Percentiles rank a stretch among this genome's conserved stretches.
Conservation (phyloP, 805 yeast species). For the Zygosaccharomyces gambellarensis region DNA sequence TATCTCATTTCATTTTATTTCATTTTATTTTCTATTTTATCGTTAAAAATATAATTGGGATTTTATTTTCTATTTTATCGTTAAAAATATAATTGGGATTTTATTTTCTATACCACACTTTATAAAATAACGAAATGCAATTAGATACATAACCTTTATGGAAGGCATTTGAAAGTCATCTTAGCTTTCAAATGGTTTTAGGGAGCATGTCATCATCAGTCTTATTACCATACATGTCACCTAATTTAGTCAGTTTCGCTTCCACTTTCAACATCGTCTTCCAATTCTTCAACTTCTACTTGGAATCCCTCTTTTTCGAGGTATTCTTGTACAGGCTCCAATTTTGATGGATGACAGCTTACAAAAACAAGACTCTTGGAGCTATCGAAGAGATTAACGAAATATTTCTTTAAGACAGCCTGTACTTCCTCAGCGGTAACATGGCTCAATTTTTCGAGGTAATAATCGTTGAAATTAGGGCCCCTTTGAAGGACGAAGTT, state of each 20-base stretch:
- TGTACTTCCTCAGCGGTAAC: conserved; percentile 43
- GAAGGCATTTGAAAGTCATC: neutral
- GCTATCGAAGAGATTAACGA: conserved; percentile 59
- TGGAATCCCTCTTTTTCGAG: conserved; percentile 55
- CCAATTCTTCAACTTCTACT: conserved; percentile 53
- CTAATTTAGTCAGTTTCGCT: conserved; percentile 18
- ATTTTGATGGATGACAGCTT: conserved; percentile 67
- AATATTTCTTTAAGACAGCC: conserved; percentile 49
- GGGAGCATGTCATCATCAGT: neutral
- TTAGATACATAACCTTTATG: neutral
- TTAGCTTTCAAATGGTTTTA: neutral
- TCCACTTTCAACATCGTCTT: conserved; percentile 32
- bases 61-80: neutral
- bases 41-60: neutral
- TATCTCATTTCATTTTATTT: neutral
- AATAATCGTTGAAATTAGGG: conserved; percentile 50
- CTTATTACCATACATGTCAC: neutral
- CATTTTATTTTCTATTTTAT: neutral
- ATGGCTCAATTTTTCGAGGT: conserved; percentile 48
- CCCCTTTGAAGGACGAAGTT: conserved; percentile 66
- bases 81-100: neutral
- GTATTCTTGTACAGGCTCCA: conserved; percentile 42
- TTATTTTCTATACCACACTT: neutral
- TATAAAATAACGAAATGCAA: neutral
- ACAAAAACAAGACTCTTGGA: conserved; percentile 56